Conservation (phyloP, 352 stramenopile genomes). For the Blastocystis sp. region DNA sequence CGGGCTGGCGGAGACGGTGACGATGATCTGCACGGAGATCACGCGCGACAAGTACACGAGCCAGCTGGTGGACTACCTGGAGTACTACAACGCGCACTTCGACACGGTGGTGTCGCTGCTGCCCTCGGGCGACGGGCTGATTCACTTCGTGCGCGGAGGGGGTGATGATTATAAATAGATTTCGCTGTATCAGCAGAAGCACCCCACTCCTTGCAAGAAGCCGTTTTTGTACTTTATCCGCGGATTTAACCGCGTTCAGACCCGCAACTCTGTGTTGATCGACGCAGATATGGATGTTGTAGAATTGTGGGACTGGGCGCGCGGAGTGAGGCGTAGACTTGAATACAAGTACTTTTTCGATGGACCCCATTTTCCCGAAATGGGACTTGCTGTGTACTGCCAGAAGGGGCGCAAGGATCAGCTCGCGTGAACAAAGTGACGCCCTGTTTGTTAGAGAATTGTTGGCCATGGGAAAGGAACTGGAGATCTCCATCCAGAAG, state of each 20-base stretch:
- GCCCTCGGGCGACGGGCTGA: constrained; percentile 51
- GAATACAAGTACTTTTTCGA: constrained; percentile 64
- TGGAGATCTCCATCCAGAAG: constrained; percentile 71
- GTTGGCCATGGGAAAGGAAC: not conserved
- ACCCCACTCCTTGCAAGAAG: constrained; percentile 44
- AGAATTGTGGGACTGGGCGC: not conserved
- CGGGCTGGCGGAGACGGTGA: constrained; percentile 18
- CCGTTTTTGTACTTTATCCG: constrained; percentile 59
- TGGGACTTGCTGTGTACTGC: constrained; percentile 66
- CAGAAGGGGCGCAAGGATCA: constrained; percentile 30
- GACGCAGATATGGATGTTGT: constrained; percentile 58
- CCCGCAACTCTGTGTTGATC: constrained; percentile 43
- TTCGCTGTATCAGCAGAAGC: constrained; percentile 45
- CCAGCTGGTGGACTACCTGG: constrained; percentile 41
- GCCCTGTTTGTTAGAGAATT: constrained; percentile 2
- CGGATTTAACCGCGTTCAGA: constrained; percentile 58
- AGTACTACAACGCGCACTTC: constrained; percentile 58
- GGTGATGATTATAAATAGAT: constrained; percentile 27
- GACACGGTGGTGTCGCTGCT: constrained; percentile 67
- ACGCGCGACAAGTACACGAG: constrained; percentile 28
- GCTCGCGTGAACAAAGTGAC: constrained; percentile 15
- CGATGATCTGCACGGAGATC: constrained; percentile 64
- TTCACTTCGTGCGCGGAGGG: constrained; percentile 18
- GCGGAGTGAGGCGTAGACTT: constrained; percentile 31
- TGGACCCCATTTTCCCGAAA: constrained; percentile 64